Base-by-base conservation (phyloP, 192 early-diverging fungal species). In the Entophlyctis helioformis region DNA sequence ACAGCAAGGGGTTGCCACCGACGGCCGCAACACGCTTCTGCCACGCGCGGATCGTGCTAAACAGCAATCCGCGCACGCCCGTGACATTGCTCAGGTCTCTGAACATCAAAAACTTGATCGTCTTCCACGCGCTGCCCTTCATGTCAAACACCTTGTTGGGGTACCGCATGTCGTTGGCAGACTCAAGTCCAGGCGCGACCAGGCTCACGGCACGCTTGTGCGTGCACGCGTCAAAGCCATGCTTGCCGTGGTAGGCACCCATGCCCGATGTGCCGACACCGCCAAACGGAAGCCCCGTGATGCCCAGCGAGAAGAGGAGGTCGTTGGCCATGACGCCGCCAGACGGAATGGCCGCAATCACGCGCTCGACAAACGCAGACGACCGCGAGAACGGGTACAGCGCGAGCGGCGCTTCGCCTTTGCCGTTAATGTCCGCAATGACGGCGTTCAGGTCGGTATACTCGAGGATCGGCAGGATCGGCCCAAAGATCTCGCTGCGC, bases 401-500 rank as follows among this genome's bases (percentile, higher is more conserved):
- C 9, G 82, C 70, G 48, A 98, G 72, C 34, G 94, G 91, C 49
- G n/a, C n/a, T n/a, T n/a, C n/a, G n/a, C n/a, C n/a, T 55, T 51
- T 50, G 26, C 29, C 28, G 21, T 46, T 49, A 25, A 74, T 41
- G 35, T 49, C 52, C 11, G 12, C 31, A 36, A 66, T 59, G 40
- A 52, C 61, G 36, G 67, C 63, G 18, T 69, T 46, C 15, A 51
- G 29, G 16, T 34, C 28, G n/a, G 60, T 60, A 27, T 62, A 42
- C 39, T 46, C 50, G 22, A 94, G 36, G 43, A 98, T 67, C 13
- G 88, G 88, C 46, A 98, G 57, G 31, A 94, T 59, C 2, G 94
- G 94, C 16, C 89, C 94, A 73, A 98, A 95, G 33, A 98, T 56
- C 61, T 98, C 93, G 23, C 80, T 78, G 18, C 66, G 39, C 90